Conservation (phyloP, 2,329 filamentous ascomycete genomes). For the Fusarium multiceps region DNA sequence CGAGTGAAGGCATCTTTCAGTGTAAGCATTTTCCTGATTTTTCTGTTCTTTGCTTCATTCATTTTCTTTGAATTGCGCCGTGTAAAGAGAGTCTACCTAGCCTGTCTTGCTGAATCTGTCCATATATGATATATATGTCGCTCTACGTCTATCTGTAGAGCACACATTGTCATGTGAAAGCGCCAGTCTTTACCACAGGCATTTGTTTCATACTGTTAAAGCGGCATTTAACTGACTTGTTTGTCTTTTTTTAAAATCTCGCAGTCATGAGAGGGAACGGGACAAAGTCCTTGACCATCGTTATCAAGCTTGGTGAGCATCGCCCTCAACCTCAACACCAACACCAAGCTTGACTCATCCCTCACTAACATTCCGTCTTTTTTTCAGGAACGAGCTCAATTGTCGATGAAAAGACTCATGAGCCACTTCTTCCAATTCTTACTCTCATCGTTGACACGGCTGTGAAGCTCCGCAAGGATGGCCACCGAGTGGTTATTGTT, state of each 20-base stretch:
- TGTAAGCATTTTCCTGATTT: constrained; percentile 39
- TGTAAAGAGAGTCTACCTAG: constrained; percentile 21
- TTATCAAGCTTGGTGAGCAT: constrained; percentile 85
- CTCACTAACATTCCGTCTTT: constrained; percentile 36
- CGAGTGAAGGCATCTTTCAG: constrained; percentile 43
- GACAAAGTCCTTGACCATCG: constrained; percentile 65
- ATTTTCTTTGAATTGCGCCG: constrained; percentile 18
- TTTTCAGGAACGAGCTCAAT: constrained; percentile 97
- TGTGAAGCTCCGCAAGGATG: constrained; percentile 86
- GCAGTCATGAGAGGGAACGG: constrained; percentile 70
- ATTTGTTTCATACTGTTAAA: constrained; percentile 8
- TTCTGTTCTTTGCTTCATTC: constrained; percentile 25
- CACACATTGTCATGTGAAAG: constrained; percentile 26
- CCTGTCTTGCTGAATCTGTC: constrained; percentile 17
- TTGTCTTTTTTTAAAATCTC: constrained; percentile 22
- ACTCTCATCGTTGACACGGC: constrained; percentile 95
- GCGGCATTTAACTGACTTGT: constrained; percentile 64
- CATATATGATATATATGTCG: constrained; percentile 25
- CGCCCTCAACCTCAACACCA: constrained; percentile 5
- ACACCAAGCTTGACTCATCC: constrained; percentile 21
- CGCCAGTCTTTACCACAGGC: constrained; percentile 2
- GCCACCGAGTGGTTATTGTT: constrained; percentile 93
- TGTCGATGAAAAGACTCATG: constrained; percentile 93
- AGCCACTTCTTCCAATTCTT: constrained; percentile 90
- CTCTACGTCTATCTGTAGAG: constrained; percentile 11